A percentile compares a stretch with the other conserved stretches of the same genome.
Evolutionary conservation across 352 stramenopile genomes (phyloP).

Genomic region (Peronospora belbahrii): DNA sequence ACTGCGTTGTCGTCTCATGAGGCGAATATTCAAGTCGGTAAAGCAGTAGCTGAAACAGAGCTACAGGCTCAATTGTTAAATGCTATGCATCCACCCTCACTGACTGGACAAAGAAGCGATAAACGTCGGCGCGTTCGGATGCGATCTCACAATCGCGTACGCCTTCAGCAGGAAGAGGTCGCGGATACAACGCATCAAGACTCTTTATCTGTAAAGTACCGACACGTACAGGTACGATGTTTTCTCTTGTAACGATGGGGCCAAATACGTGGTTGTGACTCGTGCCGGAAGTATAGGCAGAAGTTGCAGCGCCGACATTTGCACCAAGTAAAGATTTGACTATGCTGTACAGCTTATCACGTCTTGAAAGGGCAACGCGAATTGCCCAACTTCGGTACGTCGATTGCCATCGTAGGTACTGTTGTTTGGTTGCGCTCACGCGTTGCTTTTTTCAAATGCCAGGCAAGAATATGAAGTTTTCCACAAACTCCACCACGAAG

Average conservation of each 20-base stretch:
- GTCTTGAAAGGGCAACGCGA: conserved; percentile 23
- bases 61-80: not conserved
- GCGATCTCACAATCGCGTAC: conserved; percentile 5
- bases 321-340: conserved; percentile 3
- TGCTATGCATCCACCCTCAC: not conserved
- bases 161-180: conserved; percentile 8
- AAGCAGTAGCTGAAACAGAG: conserved; percentile 9
- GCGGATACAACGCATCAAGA: not conserved
- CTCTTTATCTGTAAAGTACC: conserved; percentile 1
- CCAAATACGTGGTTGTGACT: conserved; percentile 3
- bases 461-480: conserved; percentile 46
- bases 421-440: not conserved
- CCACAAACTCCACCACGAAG: conserved; percentile 34
- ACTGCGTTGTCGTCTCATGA: conserved; percentile 13
- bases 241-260: not conserved
- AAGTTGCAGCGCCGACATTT: not conserved
- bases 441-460: not conserved
- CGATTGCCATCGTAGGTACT: not conserved
- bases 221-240: conserved; percentile 12
- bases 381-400: conserved; percentile 28
- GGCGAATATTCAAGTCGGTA: conserved; percentile 23
- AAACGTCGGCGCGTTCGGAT: conserved; percentile 7
- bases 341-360: conserved; percentile 16
- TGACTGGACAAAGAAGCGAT: conserved; percentile 1
- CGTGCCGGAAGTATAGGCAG: conserved; percentile 1